A percentile compares a stretch with the other conserved stretches of the same genome.
These are phyloP conservation scores for Bipolaris gigantea DNA, from an alignment of 2,329 filamentous ascomycete species.

Conservation along the genomic window DNA sequence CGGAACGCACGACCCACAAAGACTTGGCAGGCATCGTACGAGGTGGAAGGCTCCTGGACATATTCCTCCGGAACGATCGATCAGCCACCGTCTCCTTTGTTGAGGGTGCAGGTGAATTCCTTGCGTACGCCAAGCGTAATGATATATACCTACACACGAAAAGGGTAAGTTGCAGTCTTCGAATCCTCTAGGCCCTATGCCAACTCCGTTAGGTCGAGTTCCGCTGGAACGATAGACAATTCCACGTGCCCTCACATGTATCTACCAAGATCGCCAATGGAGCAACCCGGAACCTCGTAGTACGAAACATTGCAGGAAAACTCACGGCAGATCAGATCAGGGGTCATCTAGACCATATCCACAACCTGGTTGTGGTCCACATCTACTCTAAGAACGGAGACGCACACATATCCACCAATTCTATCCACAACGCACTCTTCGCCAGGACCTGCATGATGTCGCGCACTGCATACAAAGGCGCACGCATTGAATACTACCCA, in stretches of 20 bases:
- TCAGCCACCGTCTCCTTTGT: constrained; percentile 71
- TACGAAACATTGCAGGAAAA: constrained; percentile 60
- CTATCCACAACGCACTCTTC: constrained; percentile 73
- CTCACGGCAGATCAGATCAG: constrained; percentile 67
- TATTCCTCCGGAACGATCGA: constrained; percentile 66
- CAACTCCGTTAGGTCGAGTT: constrained; percentile 60
- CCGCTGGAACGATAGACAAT: constrained; percentile 72
- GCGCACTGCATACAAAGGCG: constrained; percentile 67
- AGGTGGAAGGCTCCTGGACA: constrained; percentile 70
- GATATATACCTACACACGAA: constrained; percentile 71
- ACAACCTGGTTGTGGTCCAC: constrained; percentile 72
- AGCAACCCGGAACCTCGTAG: constrained; percentile 73
- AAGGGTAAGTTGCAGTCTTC: constrained; percentile 54
- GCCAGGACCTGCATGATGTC: constrained; percentile 77
- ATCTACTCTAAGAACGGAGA: constrained; percentile 61
- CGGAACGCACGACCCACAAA: constrained; percentile 63
- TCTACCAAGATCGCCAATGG: constrained; percentile 65
- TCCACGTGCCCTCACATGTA: constrained; percentile 64
- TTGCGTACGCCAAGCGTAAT: constrained; percentile 63
- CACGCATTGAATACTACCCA: constrained; percentile 68
- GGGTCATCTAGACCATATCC: constrained; percentile 78
- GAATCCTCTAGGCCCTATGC: not conserved
- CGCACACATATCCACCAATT: constrained; percentile 74
- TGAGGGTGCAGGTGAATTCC: constrained; percentile 61
- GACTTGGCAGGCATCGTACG: constrained; percentile 68